Evolutionary conservation across 208 protist species (phyloP), one percentile per base, ranked within the genome.

Genomic region (Leishmania gerbilli): DNA sequence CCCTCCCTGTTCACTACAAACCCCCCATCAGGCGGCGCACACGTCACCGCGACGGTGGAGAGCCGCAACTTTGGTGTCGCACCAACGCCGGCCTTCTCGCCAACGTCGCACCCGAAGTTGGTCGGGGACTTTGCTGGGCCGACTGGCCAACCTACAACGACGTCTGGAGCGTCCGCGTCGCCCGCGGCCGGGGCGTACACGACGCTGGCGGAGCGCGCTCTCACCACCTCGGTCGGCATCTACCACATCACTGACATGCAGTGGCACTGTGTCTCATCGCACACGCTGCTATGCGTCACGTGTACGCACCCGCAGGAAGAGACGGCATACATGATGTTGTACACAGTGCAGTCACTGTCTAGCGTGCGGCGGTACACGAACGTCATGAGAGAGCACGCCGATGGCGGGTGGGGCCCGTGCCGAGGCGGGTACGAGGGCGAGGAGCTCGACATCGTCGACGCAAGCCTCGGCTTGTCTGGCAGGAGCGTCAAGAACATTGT

Each of bases 281-380:
- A 94, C 79, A 95, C 88, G 45, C 79, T 97, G 56, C 86, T 97
- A 3, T 95, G 92, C 76, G 92, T 97, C 58, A 93, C 89, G 19
- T 95, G 92, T 72, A 80, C 79, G 8, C 86, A 91, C 55, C 85
- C 84, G 31, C 47, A 87, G n/a, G 85, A 89, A 55, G 84, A 82
- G 74, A 68, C 79, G 17, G 62, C 79, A 3, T 89, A 71, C 68
- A 65, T 96, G 74, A 82, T 88, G 79, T 88, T 97, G 37, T 97
- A 93, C 82, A 95, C 87, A 3, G 77, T 95, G 51, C 88, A 95
- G 77, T 90, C 85, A 0, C 77, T 93, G 45, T 83, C 88, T 3
- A 74, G 80, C 53, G 76, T 86, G 42, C 76, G 77, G 53, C 65
- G 72, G 64, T 90, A 85, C 81, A 86, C 79, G 0, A 93, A 93